Percentiles rank a stretch among this genome's conserved stretches.
Evolutionary conservation across 2,329 filamentous ascomycete species (phyloP).

Genomic region (Scorias spongiosa): DNA sequence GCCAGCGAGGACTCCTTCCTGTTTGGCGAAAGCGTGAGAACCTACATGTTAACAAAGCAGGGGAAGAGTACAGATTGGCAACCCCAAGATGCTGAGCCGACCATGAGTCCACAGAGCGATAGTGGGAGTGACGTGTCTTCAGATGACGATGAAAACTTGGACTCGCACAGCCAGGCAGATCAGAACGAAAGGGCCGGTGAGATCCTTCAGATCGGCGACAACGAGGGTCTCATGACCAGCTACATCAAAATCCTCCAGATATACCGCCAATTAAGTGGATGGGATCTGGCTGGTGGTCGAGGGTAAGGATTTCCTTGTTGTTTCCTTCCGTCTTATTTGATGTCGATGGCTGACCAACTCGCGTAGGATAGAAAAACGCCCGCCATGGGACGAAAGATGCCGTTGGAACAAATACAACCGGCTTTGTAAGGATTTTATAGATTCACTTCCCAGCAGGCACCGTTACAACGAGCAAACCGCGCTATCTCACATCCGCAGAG

Average conservation of each 20-base stretch:
- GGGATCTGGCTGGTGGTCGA: conserved; percentile 42
- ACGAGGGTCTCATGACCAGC: conserved; percentile 33
- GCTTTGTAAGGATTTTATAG: conserved; percentile 39
- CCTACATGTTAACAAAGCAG: conserved; percentile 32
- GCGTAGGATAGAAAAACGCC: conserved; percentile 35
- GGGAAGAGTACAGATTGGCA: background rate
- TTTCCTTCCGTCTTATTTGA: background rate
- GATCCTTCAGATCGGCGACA: conserved; percentile 37
- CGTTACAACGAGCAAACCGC: conserved; percentile 47
- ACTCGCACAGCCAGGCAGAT: background rate
- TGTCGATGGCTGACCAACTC: background rate
- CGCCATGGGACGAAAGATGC: conserved; percentile 45
- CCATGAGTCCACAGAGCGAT: conserved; percentile 8
- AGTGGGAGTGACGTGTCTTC: conserved; percentile 16
- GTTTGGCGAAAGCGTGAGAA: conserved; percentile 43
- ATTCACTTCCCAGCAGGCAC: conserved; percentile 40
- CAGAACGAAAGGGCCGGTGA: conserved; percentile 26
- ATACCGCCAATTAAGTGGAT: conserved; percentile 41
- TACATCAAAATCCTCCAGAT: conserved; percentile 40
- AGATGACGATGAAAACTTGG: background rate
- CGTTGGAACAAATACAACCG: conserved; percentile 39
- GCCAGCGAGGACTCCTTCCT: conserved; percentile 52
- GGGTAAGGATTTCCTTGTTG: conserved; percentile 23
- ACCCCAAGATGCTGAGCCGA: conserved; percentile 14
- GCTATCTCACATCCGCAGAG: conserved; percentile 48